Percentiles rank a stretch among this genome's conserved stretches.
Evolutionary conservation across 2,329 filamentous ascomycete species (phyloP).

Genomic region (Talaromyces sp.): DNA sequence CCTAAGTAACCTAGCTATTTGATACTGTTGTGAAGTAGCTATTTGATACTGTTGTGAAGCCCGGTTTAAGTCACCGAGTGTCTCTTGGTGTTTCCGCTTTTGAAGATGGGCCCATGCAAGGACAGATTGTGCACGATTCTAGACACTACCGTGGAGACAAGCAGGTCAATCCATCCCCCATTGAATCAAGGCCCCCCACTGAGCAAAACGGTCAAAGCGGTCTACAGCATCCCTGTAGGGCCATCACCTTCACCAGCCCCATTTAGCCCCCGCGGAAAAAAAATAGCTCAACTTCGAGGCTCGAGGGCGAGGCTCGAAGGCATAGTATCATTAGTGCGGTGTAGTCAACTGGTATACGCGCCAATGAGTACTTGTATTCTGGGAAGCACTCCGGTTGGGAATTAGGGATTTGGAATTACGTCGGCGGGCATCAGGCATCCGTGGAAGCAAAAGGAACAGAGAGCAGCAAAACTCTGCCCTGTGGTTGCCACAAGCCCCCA

Average conservation of each 20-base stretch:
- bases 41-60: not conserved
- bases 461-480: not conserved
- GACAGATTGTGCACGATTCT: not conserved
- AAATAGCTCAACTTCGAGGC: not conserved
- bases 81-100: not conserved
- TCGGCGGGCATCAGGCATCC: not conserved
- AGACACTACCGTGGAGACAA: not conserved
- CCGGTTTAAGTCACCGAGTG: not conserved
- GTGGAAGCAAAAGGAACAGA: not conserved
- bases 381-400: not conserved
- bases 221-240: not conserved
- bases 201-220: not conserved
- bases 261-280: not conserved
- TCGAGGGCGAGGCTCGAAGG: not conserved
- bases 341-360: not conserved
- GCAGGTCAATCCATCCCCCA: not conserved
- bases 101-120: not conserved
- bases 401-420: not conserved
- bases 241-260: not conserved
- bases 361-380: not conserved
- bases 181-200: not conserved
- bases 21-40: not conserved
- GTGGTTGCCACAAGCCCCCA: not conserved
- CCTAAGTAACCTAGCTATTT: not conserved
- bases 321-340: not conserved